Conservation (phyloP, 1,139 yeast genomes). For the Kodamaea alishanica region DNA sequence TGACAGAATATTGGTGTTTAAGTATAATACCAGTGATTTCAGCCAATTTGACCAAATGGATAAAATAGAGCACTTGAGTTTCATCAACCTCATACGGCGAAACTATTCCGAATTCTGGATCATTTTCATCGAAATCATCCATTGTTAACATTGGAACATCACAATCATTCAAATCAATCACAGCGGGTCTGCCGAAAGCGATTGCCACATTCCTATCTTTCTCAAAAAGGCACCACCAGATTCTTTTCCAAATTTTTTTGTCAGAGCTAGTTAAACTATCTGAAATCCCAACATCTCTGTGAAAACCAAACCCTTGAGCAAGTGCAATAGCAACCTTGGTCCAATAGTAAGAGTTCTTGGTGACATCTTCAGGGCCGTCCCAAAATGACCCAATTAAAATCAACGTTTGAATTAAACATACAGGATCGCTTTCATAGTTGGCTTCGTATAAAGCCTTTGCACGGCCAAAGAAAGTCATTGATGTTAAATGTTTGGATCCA, state of each 20-base stretch:
- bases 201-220: conserved; percentile 71
- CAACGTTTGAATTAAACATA: conserved; percentile 61
- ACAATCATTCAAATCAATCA: conserved; percentile 69
- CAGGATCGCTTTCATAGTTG: conserved; percentile 68
- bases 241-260: conserved; percentile 60
- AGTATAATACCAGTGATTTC: conserved; percentile 73
- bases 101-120: conserved; percentile 41
- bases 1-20: conserved; percentile 69
- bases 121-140: conserved; percentile 62
- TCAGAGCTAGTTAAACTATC: conserved; percentile 35
- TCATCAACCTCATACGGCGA: conserved; percentile 47
- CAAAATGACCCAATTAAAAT: conserved; percentile 66
- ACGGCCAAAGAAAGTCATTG: conserved; percentile 66
- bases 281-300: conserved; percentile 47
- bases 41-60: conserved; percentile 63
- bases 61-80: conserved; percentile 53
- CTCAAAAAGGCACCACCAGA: conserved; percentile 80
- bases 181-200: conserved; percentile 72
- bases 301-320: conserved; percentile 80
- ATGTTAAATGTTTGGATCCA: conserved; percentile 56
- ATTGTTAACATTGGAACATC: conserved; percentile 71
- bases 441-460: conserved; percentile 77
- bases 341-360: conserved; percentile 77
- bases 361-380: conserved; percentile 78
- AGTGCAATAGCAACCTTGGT: conserved; percentile 66